A percentile compares a stretch with the other conserved stretches of the same genome.
Evolutionary conservation across 768 basidiomycete species (phyloP).

Genomic region (Leccinum longicurvipes): DNA sequence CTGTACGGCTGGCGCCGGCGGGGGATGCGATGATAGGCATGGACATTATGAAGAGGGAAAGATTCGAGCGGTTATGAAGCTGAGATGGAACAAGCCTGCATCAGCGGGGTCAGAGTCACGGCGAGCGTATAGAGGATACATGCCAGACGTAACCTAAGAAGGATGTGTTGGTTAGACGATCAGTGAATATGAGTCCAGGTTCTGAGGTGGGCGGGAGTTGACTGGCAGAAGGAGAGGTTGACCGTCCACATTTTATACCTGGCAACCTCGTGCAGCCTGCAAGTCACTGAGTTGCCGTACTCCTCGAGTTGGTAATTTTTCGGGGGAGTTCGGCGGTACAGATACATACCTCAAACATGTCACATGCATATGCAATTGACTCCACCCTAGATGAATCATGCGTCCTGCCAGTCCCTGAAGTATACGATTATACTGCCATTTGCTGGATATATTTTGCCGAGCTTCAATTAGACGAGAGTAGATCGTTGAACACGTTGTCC

Average conservation of each 20-base stretch:
- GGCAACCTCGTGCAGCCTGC: not conserved
- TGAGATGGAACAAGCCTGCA: not conserved
- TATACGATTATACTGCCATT: not conserved
- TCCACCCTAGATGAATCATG: slow-evolving; percentile 3
- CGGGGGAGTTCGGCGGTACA: not conserved
- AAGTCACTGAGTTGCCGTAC: not conserved
- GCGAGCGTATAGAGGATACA: not conserved
- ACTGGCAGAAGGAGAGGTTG: not conserved
- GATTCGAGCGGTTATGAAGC: not conserved
- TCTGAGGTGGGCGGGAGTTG: not conserved
- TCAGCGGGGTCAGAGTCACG: not conserved
- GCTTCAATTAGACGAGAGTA: not conserved
- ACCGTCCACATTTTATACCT: slow-evolving; percentile 16
- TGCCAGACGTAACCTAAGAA: not conserved
- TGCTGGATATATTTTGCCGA: not conserved
- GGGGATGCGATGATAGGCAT: not conserved
- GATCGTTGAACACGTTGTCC: slow-evolving; percentile 11
- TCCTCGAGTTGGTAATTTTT: not conserved
- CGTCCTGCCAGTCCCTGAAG: not conserved
- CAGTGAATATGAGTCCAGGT: not conserved
- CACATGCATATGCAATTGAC: not conserved
- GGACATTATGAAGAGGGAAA: slow-evolving; percentile 1
- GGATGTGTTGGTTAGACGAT: not conserved
- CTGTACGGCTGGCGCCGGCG: not conserved
- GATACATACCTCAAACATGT: not conserved